Conservation (phyloP, 2,329 filamentous ascomycete genomes). For the Hypocrella siamensis region DNA sequence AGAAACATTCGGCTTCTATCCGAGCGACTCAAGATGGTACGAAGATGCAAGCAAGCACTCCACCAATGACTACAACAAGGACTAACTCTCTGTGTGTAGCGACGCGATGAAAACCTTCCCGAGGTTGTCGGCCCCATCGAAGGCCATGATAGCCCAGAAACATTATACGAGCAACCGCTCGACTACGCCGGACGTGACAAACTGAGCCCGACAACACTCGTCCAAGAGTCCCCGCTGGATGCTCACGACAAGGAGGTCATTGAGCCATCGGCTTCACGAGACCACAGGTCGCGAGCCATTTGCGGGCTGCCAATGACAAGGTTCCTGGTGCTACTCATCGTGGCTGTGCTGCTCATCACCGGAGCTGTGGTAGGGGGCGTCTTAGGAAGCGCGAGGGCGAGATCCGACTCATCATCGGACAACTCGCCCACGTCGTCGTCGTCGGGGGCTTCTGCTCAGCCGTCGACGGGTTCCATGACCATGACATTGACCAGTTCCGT, state of each 20-base stretch:
- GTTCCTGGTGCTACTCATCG: not conserved
- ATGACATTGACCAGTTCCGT: not conserved
- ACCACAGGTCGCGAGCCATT: not conserved
- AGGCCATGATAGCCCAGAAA: not conserved
- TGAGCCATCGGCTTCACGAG: not conserved
- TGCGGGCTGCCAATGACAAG: not conserved
- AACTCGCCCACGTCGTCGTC: not conserved
- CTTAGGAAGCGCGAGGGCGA: not conserved
- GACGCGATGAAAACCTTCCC: not conserved
- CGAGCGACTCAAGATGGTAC: too few species aligned
- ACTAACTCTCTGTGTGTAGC: not conserved
- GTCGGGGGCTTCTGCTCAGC: not conserved
- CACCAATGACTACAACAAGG: too few species aligned
- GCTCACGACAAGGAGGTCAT: not conserved
- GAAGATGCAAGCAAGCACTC: too few species aligned
- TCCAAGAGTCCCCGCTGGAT: not conserved
- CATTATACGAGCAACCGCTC: not conserved
- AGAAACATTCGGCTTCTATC: too few species aligned
- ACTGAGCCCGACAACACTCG: not conserved
- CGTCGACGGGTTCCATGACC: not conserved
- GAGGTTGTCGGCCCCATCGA: not conserved
- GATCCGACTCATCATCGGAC: not conserved
- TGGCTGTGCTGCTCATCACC: not conserved
- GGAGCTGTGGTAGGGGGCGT: not conserved
- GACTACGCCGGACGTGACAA: constrained; percentile 1